Base-by-base conservation (phyloP, 495 filamentous ascomycete genomes). In the Letharia columbiana region DNA sequence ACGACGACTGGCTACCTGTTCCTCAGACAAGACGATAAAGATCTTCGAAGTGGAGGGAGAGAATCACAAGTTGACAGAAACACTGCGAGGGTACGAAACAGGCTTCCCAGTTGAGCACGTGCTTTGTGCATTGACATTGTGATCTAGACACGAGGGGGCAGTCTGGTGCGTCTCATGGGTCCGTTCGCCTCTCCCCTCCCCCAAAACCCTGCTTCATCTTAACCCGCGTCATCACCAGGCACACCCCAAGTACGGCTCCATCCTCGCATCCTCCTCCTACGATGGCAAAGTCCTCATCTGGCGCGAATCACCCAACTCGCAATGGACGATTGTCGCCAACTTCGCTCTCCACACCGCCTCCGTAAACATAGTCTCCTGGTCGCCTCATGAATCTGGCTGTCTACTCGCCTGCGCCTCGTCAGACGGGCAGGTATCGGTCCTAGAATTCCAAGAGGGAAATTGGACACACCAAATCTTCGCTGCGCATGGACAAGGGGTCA, bases 21-120 rank as follows among this genome's bases (percentile, higher is more conserved):
- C 92, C 31, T 96, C 92, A 64, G 94, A 99, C 77, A 91, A 91
- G 75, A 98, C 93, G 60, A 95, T 99, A 80, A 98, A 97, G 79
- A 96, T 99, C 75, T 99, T 97, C 72, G 94, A 98, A 79, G 89
- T 98, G 61, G 94, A 98, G 76, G 91, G 92, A 68, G 91, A 96
- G 73, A 84, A 89, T 70, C 94, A 99, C 77, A 84, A 90, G 60
- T 79, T 98, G 62, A 87, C 89, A 35, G 94, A 97, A 80, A 98
- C 94, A 44, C 80, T 98, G 69, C 96, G 94, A 78, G 93, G 93
- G 93, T 96, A 86, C 66, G 81, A 20, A 41, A 39, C 50, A n/a
- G 11, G 31, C 3, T 49, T 28, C n/a, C 40, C 37, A 42, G 12
- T 54, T 20, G n/a, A 52, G 45, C 44, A 68, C 65, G 66, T 69